These are phyloP conservation scores for Endoconidiophora polonica DNA, from an alignment of 2,329 filamentous ascomycete species.

Conservation along the genomic window DNA sequence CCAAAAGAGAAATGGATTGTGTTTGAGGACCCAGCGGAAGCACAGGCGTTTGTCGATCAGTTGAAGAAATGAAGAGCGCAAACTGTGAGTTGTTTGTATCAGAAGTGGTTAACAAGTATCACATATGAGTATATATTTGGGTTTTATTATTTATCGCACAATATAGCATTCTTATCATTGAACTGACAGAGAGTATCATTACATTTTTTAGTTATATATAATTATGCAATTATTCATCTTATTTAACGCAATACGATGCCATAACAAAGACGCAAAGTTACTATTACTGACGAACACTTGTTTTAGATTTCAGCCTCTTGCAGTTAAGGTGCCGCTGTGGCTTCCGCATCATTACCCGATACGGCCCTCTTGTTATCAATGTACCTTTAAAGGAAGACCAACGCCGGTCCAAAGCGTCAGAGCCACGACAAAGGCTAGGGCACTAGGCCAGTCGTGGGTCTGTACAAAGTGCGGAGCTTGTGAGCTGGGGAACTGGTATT, in stretches of 20 bases:
- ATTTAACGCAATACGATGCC: too few species aligned
- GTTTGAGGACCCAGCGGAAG: constrained; percentile 50
- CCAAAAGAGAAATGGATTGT: constrained; percentile 60
- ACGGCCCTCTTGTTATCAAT: background rate
- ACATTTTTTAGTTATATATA: background rate
- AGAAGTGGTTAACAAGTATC: too few species aligned
- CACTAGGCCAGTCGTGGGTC: constrained; percentile 23
- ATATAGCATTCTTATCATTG: too few species aligned
- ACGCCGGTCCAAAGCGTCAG: constrained; percentile 22
- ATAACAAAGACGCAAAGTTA: too few species aligned
- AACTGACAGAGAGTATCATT: too few species aligned
- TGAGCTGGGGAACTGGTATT: constrained; percentile 17
- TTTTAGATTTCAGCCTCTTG: too few species aligned
- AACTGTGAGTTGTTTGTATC: background rate
- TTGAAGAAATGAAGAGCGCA: background rate
- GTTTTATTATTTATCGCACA: too few species aligned
- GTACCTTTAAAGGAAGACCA: constrained; percentile 16
- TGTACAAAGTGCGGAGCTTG: constrained; percentile 21
- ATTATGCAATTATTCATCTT: background rate
- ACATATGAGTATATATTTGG: too few species aligned
- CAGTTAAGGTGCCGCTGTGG: too few species aligned
- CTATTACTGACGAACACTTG: too few species aligned
- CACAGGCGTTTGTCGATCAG: constrained; percentile 4
- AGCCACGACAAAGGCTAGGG: constrained; percentile 19
- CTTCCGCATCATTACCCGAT: too few species aligned